These are phyloP conservation scores for Gnetum montanum DNA, from an alignment of 75 land plant species.

Conservation along the genomic window DNA sequence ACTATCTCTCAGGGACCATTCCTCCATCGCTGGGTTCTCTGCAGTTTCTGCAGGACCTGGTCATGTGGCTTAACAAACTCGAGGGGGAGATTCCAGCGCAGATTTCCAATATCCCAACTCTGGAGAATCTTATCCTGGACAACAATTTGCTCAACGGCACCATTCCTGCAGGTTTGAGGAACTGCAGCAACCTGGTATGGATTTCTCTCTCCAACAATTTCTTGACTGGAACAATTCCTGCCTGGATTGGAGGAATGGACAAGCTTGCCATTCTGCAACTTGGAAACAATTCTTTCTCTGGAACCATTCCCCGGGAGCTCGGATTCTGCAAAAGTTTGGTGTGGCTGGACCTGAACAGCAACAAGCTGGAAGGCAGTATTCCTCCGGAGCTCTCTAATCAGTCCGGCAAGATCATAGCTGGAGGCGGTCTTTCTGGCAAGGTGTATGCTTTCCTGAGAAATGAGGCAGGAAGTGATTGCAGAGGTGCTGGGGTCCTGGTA, in stretches of 20 bases:
- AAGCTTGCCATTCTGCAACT: constrained; percentile 64
- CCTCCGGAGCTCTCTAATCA: constrained; percentile 50
- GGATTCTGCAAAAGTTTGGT: constrained; percentile 64
- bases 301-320: constrained; percentile 67
- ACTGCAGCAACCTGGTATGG: constrained; percentile 57
- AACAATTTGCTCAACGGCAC: constrained; percentile 47
- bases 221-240: constrained; percentile 54
- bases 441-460: constrained; percentile 41
- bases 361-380: constrained; percentile 49
- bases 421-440: constrained; percentile 31
- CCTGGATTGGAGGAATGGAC: constrained; percentile 39
- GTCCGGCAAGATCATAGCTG: constrained; percentile 47
- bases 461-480: constrained; percentile 45
- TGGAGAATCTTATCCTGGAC: constrained; percentile 51
- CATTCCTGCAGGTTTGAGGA: constrained; percentile 43
- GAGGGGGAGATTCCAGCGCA: constrained; percentile 53
- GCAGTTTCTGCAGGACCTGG: constrained; percentile 33
- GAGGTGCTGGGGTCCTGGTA: constrained; percentile 56
- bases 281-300: constrained; percentile 72
- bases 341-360: constrained; percentile 76
- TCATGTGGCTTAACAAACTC: constrained; percentile 52
- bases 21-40: constrained; percentile 39
- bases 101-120: constrained; percentile 15
- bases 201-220: constrained; percentile 58
- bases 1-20: constrained; percentile 47